These are phyloP conservation scores for Torulaspora gathmanii DNA, from an alignment of 805 yeast species.

Conservation along the genomic window DNA sequence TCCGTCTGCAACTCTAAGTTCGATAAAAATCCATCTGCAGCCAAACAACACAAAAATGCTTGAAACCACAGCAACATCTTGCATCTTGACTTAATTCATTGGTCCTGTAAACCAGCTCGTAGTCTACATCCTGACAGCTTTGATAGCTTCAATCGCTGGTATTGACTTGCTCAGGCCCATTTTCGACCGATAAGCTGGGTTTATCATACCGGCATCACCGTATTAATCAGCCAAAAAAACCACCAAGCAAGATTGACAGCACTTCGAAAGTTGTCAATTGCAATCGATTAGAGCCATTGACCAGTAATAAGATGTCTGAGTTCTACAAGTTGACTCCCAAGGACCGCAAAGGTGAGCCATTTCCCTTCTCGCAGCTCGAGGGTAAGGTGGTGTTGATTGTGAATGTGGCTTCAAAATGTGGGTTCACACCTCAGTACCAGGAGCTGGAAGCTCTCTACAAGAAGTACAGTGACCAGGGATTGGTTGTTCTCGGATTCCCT, in stretches of 20 bases:
- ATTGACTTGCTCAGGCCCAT: too few species aligned
- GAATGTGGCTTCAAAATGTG: constrained; percentile 86
- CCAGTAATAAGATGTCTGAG: constrained; percentile 43
- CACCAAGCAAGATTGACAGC: neutral
- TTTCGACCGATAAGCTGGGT: too few species aligned
- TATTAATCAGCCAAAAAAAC: too few species aligned
- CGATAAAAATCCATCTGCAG: neutral
- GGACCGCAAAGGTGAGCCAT: constrained; percentile 55
- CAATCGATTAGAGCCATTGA: constrained; percentile 17
- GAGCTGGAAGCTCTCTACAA: constrained; percentile 66
- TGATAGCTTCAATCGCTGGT: too few species aligned
- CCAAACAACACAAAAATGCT: neutral
- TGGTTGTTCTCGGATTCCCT: constrained; percentile 78
- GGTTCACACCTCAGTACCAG: constrained; percentile 70
- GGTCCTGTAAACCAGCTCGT: neutral
- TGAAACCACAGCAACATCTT: neutral
- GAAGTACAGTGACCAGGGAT: constrained; percentile 56
- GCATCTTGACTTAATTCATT: neutral
- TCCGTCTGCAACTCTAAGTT: neutral
- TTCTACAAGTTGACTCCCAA: constrained; percentile 65
- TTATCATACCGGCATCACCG: too few species aligned
- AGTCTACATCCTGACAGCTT: neutral
- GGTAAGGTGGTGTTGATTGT: constrained; percentile 83
- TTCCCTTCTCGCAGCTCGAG: constrained; percentile 54
- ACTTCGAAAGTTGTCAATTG: neutral